A percentile compares a stretch with the other conserved stretches of the same genome.
phyloP scores from a whole-genome alignment of 768 basidiomycete species.

The Hydnum rufescens region DNA sequence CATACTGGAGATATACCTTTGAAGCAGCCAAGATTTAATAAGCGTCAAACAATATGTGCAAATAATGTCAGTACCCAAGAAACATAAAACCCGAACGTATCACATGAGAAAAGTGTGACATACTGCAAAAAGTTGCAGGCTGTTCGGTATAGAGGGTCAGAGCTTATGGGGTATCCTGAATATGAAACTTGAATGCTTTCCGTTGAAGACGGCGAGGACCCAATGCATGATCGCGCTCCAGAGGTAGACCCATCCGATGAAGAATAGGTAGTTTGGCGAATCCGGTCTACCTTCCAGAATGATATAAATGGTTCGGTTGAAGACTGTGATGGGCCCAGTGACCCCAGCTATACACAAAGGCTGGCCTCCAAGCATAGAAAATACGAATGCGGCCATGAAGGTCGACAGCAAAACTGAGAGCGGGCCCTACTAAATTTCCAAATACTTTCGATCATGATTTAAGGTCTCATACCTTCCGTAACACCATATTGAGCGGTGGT shows the following conservation, averaged over 20 bases:
- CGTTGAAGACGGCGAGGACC: constrained; percentile 61
- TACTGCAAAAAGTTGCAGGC: constrained; percentile 73
- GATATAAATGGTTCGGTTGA: constrained; percentile 76
- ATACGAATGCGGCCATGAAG: constrained; percentile 79
- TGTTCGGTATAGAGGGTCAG: constrained; percentile 14
- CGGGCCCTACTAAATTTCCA: background rate
- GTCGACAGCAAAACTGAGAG: constrained; percentile 28
- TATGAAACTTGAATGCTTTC: constrained; percentile 22
- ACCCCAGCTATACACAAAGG: constrained; percentile 86
- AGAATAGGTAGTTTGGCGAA: constrained; percentile 60
- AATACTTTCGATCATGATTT: constrained; percentile 14
- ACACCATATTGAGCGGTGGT: constrained; percentile 82
- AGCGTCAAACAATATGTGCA: constrained; percentile 8
- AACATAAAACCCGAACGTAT: constrained; percentile 86
- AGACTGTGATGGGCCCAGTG: constrained; percentile 82
- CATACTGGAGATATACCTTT: constrained; percentile 60
- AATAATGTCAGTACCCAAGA: constrained; percentile 32
- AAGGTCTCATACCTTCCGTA: constrained; percentile 30
- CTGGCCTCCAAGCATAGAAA: constrained; percentile 74
- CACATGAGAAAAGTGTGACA: constrained; percentile 78
- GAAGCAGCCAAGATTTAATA: background rate
- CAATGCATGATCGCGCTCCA: constrained; percentile 80
- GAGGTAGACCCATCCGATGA: constrained; percentile 82
- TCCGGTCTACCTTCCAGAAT: constrained; percentile 39
- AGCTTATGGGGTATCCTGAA: background rate